These are phyloP conservation scores for Candida vaughaniae DNA, from an alignment of 805 yeast species.

Conservation along the genomic window DNA sequence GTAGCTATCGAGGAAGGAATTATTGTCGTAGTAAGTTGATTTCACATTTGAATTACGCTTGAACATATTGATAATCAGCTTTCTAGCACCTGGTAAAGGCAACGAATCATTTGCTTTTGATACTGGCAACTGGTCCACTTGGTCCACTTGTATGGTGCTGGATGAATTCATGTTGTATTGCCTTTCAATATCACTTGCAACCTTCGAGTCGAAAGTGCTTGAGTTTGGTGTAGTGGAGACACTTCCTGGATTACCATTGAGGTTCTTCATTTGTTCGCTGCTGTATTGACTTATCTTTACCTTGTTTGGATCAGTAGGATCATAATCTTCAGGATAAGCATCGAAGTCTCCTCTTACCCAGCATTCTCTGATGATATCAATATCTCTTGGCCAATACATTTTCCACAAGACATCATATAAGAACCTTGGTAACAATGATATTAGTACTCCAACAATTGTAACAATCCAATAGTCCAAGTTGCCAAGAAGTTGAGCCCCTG, in stretches of 20 bases:
- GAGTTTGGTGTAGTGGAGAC: constrained; percentile 8
- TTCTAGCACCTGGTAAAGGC: constrained; percentile 22
- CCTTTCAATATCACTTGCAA: constrained; percentile 6
- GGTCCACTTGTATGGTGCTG: constrained; percentile 10
- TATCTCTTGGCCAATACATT: constrained; percentile 59
- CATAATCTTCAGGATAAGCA: constrained; percentile 65
- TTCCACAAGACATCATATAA: constrained; percentile 55
- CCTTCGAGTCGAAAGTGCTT: constrained; percentile 9
- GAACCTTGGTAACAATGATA: constrained; percentile 69
- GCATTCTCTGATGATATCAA: constrained; percentile 74
- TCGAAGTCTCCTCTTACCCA: constrained; percentile 64
- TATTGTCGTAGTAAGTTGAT: constrained; percentile 24
- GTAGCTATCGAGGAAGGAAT: constrained; percentile 33
- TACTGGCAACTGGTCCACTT: not conserved
- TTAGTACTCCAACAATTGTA: constrained; percentile 58
- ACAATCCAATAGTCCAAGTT: constrained; percentile 66
- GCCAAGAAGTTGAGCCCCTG: constrained; percentile 65
- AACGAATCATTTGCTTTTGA: not conserved
- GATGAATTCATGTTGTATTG: constrained; percentile 12
- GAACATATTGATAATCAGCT: constrained; percentile 29
- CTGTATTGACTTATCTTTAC: constrained; percentile 48
- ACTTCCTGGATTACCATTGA: constrained; percentile 13
- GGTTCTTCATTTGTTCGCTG: constrained; percentile 17
- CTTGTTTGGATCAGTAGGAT: constrained; percentile 77
- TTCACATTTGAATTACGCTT: constrained; percentile 33